Percentiles rank a stretch among this genome's conserved stretches.
Evolutionary conservation across 768 basidiomycete genomes (phyloP).

Genomic region (Auricularia sp.): DNA sequence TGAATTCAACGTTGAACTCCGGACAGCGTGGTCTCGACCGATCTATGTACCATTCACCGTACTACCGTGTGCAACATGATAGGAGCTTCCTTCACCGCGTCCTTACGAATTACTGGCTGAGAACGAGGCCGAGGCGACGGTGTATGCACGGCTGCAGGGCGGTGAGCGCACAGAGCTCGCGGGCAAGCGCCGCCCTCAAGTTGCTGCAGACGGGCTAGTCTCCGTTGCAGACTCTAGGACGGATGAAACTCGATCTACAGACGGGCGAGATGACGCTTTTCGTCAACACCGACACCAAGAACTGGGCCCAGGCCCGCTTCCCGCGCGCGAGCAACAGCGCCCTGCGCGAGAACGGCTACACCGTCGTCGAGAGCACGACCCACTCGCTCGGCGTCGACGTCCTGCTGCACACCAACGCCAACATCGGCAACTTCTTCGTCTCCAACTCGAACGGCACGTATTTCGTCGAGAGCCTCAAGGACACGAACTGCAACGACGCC

Average conservation of each 20-base stretch:
- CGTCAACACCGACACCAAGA: conserved; percentile 71
- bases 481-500: conserved; percentile 81
- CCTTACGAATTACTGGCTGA: too few species aligned
- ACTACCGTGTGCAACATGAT: too few species aligned
- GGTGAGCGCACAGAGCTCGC: too few species aligned
- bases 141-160: too few species aligned
- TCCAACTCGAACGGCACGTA: conserved; percentile 94
- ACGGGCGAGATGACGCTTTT: conserved; percentile 76
- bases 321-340: conserved; percentile 76
- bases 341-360: conserved; percentile 87
- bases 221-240: too few species aligned
- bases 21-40: too few species aligned
- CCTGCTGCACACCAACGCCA: conserved; percentile 43
- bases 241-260: conserved; percentile 9
- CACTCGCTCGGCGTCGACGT: conserved; percentile 95
- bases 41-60: too few species aligned
- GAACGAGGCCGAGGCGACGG: too few species aligned
- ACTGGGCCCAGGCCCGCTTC: conserved; percentile 85
- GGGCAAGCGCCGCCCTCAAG: too few species aligned
- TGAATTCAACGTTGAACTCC: too few species aligned
- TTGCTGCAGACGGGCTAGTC: too few species aligned
- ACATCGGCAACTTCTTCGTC: conserved; percentile 86
- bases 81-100: too few species aligned
- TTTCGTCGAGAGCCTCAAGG: conserved; percentile 82
- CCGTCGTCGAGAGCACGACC: conserved; percentile 86